A percentile compares a stretch with the other conserved stretches of the same genome.
These are phyloP conservation scores for Cudoniella acicularis DNA, from an alignment of 495 filamentous ascomycete species.

Conservation along the genomic window DNA sequence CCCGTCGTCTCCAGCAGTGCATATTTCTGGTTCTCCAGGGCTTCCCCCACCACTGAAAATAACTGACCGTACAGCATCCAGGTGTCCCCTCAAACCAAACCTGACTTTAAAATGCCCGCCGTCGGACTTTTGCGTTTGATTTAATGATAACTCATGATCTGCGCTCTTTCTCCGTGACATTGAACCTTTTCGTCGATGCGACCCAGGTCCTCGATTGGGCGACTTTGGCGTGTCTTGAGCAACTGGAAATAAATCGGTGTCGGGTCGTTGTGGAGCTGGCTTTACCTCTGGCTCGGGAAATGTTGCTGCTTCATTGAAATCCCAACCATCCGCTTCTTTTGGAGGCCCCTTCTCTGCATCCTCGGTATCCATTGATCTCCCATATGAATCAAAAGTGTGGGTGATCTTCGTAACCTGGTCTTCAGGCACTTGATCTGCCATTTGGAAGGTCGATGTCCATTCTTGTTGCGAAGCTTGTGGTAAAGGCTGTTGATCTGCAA, in stretches of 20 bases:
- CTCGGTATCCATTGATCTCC: conserved; percentile 38
- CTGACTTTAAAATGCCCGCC: conserved; percentile 80
- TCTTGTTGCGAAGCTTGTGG: conserved; percentile 31
- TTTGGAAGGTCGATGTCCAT: conserved; percentile 38
- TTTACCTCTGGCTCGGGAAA: conserved; percentile 50
- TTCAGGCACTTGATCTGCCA: conserved; percentile 42
- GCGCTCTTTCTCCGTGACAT: conserved; percentile 58
- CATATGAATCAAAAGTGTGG: conserved; percentile 55
- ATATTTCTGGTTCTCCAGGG: conserved; percentile 92
- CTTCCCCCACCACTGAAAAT: conserved; percentile 96
- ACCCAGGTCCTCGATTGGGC: conserved; percentile 63
- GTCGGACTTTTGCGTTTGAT: conserved; percentile 49
- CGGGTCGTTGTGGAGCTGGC: conserved; percentile 60
- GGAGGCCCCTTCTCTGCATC: conserved; percentile 4
- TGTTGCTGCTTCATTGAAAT: conserved; percentile 72
- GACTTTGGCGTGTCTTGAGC: conserved; percentile 80
- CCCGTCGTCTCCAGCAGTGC: conserved; percentile 93
- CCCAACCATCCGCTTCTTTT: conserved; percentile 53
- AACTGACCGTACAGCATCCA: conserved; percentile 88
- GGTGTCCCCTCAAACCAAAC: conserved; percentile 86
- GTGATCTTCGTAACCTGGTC: conserved; percentile 53
- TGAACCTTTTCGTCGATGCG: conserved; percentile 81
- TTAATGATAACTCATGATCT: conserved; percentile 50
- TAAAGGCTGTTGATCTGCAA: conserved; percentile 32
- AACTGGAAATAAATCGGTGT: conserved; percentile 80